These are phyloP conservation scores for Glonium stellatum DNA, from an alignment of 495 filamentous ascomycete species.

Conservation along the genomic window DNA sequence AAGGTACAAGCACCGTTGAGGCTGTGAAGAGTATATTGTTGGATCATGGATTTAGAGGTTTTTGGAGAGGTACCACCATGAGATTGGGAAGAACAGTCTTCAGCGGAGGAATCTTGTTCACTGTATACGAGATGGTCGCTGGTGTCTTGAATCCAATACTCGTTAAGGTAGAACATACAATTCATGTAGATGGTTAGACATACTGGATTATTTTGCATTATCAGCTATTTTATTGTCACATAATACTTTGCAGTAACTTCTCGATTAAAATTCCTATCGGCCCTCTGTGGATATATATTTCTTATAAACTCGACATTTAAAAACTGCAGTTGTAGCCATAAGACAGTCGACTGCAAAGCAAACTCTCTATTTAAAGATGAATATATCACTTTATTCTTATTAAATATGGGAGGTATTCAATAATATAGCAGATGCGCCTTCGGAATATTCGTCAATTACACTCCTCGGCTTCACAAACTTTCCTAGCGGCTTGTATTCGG, in stretches of 20 bases:
- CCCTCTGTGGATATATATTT: too few relatives aligned
- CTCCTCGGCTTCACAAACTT: slow-evolving; percentile 45
- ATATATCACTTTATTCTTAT: too few relatives aligned
- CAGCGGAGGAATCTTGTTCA: slow-evolving; percentile 60
- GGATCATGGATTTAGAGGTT: slow-evolving; percentile 52
- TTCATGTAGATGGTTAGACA: neutral
- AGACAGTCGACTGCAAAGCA: too few relatives aligned
- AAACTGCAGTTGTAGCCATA: too few relatives aligned
- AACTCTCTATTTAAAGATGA: neutral
- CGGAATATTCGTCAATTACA: slow-evolving; percentile 47
- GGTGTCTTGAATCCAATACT: slow-evolving; percentile 24
- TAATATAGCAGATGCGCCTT: neutral
- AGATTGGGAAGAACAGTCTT: slow-evolving; percentile 55
- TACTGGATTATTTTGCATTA: neutral
- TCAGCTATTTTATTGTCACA: neutral
- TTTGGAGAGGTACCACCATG: slow-evolving; percentile 65
- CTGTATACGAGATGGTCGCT: slow-evolving; percentile 55
- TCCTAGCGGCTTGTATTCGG: slow-evolving; percentile 44
- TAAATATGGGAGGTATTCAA: neutral
- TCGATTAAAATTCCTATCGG: too few relatives aligned
- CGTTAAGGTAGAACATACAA: slow-evolving; percentile 3
- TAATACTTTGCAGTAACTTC: too few relatives aligned
- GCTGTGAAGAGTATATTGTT: slow-evolving; percentile 46
- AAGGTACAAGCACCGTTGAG: slow-evolving; percentile 46
- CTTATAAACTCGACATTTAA: too few relatives aligned